phyloP scores from a whole-genome alignment of 257 asterid genomes.

The Linderniella brevidens region DNA sequence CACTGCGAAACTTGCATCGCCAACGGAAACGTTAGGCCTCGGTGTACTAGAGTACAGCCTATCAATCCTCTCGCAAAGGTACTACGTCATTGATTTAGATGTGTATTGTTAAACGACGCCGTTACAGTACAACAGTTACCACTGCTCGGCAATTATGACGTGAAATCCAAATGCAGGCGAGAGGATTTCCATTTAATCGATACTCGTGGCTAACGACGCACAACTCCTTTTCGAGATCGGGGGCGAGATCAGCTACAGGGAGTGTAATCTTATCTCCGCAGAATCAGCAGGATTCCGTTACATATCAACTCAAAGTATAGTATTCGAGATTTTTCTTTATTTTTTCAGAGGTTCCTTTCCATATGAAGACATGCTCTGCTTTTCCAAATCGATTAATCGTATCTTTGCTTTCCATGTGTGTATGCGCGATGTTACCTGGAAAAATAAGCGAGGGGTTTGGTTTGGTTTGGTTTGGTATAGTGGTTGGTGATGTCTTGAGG shows the following conservation, averaged over 20 bases:
- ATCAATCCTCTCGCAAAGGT: slow-evolving; percentile 63
- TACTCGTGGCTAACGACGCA: slow-evolving; percentile 88
- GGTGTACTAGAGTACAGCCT: slow-evolving; percentile 71
- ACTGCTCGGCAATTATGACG: not conserved
- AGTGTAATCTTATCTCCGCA: slow-evolving; percentile 40
- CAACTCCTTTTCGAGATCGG: slow-evolving; percentile 62
- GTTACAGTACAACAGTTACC: no score
- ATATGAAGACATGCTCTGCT: not conserved
- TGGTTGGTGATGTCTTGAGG: no score
- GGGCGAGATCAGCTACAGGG: slow-evolving; percentile 59
- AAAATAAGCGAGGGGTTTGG: no score
- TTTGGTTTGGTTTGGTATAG: no score
- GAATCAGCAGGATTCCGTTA: slow-evolving; percentile 83
- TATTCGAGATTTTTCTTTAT: not conserved
- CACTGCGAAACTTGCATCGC: slow-evolving; percentile 88
- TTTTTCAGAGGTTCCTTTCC: not conserved
- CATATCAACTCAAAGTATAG: slow-evolving; percentile 64
- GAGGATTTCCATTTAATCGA: slow-evolving; percentile 69
- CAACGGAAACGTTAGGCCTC: slow-evolving; percentile 47
- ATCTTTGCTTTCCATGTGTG: slow-evolving; percentile 2
- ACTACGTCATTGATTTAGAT: slow-evolving; percentile 1
- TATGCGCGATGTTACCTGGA: slow-evolving; percentile 10
- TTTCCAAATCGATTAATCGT: not conserved
- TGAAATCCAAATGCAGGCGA: slow-evolving; percentile 19
- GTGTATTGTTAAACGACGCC: not conserved